Evolutionary conservation across 1,284 basidiomycete species (phyloP).

Genomic region (Cryptococcus floricola): DNA sequence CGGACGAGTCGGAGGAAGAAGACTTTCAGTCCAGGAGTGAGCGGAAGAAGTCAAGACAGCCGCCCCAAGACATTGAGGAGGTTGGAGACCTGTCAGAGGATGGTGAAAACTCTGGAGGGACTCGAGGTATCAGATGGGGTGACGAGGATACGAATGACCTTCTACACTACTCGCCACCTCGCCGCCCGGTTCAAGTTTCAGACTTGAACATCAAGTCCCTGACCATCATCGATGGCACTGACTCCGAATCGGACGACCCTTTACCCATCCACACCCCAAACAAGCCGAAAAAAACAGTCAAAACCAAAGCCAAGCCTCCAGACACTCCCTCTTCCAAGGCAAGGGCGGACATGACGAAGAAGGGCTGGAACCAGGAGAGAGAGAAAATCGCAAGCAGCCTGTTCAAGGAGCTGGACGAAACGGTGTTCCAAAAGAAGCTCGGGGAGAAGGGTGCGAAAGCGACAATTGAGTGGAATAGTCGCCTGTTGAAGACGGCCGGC

Average conservation of each 20-base stretch:
- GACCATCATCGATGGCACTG: neutral
- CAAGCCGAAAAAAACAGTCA: neutral
- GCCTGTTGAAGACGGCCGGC: slow-evolving; percentile 45
- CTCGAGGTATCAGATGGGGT: slow-evolving; percentile 4
- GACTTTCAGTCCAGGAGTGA: neutral
- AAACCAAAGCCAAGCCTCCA: neutral
- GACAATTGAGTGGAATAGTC: slow-evolving; percentile 38
- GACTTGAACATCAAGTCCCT: neutral
- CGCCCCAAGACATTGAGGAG: slow-evolving; percentile 1
- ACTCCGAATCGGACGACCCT: neutral
- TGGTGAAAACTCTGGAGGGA: neutral
- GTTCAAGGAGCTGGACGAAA: slow-evolving; percentile 40
- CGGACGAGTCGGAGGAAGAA: slow-evolving; percentile 3
- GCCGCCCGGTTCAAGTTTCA: neutral
- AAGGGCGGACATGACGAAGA: slow-evolving; percentile 8
- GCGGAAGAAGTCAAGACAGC: neutral
- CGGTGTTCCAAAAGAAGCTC: slow-evolving; percentile 37
- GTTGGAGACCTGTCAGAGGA: neutral
- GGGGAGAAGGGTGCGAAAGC: slow-evolving; percentile 23
- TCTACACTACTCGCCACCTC: slow-evolving; percentile 23
- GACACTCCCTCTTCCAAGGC: neutral
- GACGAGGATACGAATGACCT: slow-evolving; percentile 9
- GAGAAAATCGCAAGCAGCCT: slow-evolving; percentile 30
- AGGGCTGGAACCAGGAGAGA: slow-evolving; percentile 28
- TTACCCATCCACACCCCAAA: neutral